phyloP scores from a whole-genome alignment of 75 land plant species.

The Cunninghamia lanceolata region DNA sequence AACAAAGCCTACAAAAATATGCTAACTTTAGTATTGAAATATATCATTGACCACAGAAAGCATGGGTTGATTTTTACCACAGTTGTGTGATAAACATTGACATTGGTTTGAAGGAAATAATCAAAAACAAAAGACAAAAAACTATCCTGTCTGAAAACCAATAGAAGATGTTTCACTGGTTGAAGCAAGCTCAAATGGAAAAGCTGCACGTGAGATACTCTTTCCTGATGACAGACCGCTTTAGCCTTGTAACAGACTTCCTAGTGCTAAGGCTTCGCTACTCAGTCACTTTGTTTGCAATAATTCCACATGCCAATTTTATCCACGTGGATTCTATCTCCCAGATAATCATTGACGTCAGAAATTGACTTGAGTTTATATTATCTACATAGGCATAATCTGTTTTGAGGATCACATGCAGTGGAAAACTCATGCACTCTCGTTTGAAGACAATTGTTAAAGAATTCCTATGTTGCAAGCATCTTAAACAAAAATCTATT shows the following conservation, averaged over 20 bases:
- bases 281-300: not conserved
- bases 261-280: too few species aligned
- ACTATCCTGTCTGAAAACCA: not conserved
- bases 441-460: not conserved
- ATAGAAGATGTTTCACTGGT: not conserved
- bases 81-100: not conserved
- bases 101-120: not conserved
- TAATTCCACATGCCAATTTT: not conserved
- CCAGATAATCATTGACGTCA: too few species aligned
- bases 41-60: not conserved
- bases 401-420: not conserved
- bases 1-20: not conserved
- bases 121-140: not conserved
- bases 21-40: not conserved
- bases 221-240: too few species aligned
- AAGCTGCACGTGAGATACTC: not conserved
- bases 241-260: too few species aligned
- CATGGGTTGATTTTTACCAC: too few species aligned
- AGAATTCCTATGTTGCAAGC: not conserved
- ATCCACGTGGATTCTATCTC: too few species aligned
- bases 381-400: not conserved
- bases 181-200: not conserved
- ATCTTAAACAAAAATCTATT: not conserved
- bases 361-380: too few species aligned
- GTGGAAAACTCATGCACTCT: not conserved